Conservation (phyloP, 148 eudicot species). For the Pouteria glomerata region DNA sequence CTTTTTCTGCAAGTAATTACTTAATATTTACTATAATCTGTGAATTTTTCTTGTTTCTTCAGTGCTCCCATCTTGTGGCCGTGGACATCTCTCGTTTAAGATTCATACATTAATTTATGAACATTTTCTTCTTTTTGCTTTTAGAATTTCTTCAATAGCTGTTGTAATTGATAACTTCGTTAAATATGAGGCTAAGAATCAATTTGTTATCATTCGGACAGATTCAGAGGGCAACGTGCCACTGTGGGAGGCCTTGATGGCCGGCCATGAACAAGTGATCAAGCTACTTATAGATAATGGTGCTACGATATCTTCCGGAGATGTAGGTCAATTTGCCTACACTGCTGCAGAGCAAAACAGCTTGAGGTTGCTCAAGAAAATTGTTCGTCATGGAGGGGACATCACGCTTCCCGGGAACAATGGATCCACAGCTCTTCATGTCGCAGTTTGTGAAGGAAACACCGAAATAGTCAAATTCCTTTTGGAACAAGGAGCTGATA, state of each 20-base stretch:
- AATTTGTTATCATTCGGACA: constrained; percentile 18
- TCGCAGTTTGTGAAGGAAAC: constrained; percentile 72
- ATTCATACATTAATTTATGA: too few relatives aligned
- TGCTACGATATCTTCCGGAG: constrained; percentile 51
- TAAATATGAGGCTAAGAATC: too few relatives aligned
- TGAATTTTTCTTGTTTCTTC: too few relatives aligned
- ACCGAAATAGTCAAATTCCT: constrained; percentile 52
- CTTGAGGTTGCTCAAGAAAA: constrained; percentile 46
- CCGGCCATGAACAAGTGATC: constrained; percentile 36
- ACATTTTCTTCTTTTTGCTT: too few relatives aligned
- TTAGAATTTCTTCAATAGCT: too few relatives aligned
- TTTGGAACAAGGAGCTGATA: constrained; percentile 44
- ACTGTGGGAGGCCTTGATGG: constrained; percentile 77
- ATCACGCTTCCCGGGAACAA: constrained; percentile 39
- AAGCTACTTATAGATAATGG: constrained; percentile 46
- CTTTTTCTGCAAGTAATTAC: too few relatives aligned
- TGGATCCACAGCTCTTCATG: constrained; percentile 61
- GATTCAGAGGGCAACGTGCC: constrained; percentile 78
- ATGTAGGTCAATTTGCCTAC: constrained; percentile 61
- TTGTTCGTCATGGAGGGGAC: constrained; percentile 48
- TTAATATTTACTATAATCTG: too few relatives aligned
- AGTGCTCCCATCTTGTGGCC: too few relatives aligned
- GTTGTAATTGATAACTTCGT: too few relatives aligned
- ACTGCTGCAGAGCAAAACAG: constrained; percentile 51
- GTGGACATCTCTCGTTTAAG: too few relatives aligned